Evolutionary conservation across 73 alveolate species (phyloP).

Genomic region (Uronychia setigera): DNA sequence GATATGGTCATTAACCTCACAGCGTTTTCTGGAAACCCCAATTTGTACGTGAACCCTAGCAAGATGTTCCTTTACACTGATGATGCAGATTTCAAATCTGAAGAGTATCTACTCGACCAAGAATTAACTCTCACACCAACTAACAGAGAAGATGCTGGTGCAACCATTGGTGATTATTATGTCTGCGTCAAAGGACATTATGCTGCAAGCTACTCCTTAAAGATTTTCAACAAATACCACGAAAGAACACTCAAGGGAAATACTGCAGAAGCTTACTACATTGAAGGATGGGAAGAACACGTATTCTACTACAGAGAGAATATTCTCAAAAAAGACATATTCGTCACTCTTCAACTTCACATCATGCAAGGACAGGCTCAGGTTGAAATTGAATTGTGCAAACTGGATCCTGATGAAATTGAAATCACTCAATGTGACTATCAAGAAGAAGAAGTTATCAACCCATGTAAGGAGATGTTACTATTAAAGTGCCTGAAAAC

Average conservation of each 20-base stretch:
- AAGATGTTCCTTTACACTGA: background rate
- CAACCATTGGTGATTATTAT: constrained; percentile 16
- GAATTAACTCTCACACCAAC: constrained; percentile 33
- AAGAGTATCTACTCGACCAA: constrained; percentile 31
- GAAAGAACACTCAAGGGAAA: background rate
- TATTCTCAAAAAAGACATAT: background rate
- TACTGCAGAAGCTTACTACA: constrained; percentile 33
- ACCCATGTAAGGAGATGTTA: background rate
- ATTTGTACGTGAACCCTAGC: constrained; percentile 29
- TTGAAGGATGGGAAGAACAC: constrained; percentile 1
- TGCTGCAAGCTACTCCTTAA: constrained; percentile 15
- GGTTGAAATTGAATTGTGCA: background rate
- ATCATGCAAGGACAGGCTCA: constrained; percentile 11
- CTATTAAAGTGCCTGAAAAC: background rate
- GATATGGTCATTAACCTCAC: constrained; percentile 25
- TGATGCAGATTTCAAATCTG: constrained; percentile 28
- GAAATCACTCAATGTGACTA: background rate
- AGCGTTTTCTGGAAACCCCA: constrained; percentile 46
- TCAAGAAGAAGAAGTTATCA: background rate
- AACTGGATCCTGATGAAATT: background rate
- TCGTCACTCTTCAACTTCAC: constrained; percentile 23
- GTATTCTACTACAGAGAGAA: constrained; percentile 22
- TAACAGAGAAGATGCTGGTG: constrained; percentile 19
- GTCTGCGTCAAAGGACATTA: constrained; percentile 18
- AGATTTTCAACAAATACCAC: background rate